These are phyloP conservation scores for Carex myosuroides DNA, from an alignment of 176 grass and related monocot genomes.

Conservation along the genomic window DNA sequence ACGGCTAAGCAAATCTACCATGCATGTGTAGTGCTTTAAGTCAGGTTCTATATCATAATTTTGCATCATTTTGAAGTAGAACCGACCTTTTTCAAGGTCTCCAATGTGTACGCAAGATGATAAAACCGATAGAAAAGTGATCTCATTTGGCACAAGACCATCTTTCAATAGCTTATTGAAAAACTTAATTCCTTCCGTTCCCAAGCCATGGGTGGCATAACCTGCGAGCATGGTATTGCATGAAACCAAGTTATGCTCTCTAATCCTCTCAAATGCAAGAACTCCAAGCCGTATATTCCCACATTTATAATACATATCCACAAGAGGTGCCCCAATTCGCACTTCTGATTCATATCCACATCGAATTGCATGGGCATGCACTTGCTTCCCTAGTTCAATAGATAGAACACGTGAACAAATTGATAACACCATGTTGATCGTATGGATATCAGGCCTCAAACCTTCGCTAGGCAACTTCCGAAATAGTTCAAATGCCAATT, in stretches of 20 bases:
- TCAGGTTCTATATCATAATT: constrained; percentile 20
- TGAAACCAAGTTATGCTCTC: constrained; percentile 25
- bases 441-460: constrained; percentile 26
- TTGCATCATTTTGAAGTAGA: constrained; percentile 27
- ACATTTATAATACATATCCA: constrained; percentile 33
- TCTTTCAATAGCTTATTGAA: constrained; percentile 15
- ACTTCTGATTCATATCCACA: constrained; percentile 28
- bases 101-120: constrained; percentile 25
- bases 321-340: constrained; percentile 21
- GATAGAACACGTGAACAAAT: constrained; percentile 28
- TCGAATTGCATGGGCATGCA: constrained; percentile 30
- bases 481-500: constrained; percentile 25
- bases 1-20: constrained; percentile 27
- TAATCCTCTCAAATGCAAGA: constrained; percentile 24
- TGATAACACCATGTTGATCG: constrained; percentile 22
- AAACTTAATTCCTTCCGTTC: constrained; percentile 18
- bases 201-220: constrained; percentile 25
- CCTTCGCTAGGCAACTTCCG: background rate
- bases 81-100: constrained; percentile 10
- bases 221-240: constrained; percentile 27
- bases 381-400: constrained; percentile 26
- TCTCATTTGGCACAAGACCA: constrained; percentile 13
- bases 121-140: constrained; percentile 30
- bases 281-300: constrained; percentile 6
- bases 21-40: constrained; percentile 28